Evolutionary conservation across 352 stramenopile genomes (phyloP).

Genomic region (Globisporangium cystogenes): DNA sequence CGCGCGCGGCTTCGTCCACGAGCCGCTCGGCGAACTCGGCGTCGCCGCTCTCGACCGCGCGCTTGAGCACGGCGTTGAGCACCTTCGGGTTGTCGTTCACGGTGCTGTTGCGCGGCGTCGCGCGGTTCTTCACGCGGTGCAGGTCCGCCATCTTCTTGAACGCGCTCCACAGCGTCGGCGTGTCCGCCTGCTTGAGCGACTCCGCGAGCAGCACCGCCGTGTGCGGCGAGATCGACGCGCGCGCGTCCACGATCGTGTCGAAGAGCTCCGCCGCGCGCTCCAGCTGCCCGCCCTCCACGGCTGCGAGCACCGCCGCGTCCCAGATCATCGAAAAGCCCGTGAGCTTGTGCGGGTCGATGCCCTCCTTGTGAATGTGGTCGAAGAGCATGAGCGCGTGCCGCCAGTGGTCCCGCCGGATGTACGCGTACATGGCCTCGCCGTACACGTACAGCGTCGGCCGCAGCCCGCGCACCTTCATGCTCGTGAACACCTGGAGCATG

Average conservation of each 20-base stretch:
- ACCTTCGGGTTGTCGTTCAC: constrained; percentile 23
- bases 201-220: constrained; percentile 43
- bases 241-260: constrained; percentile 31
- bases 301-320: constrained; percentile 57
- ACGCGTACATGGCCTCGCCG: constrained; percentile 61
- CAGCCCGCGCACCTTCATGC: constrained; percentile 68
- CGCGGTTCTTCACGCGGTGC: constrained; percentile 27
- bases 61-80: constrained; percentile 58
- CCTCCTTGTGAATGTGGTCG: constrained; percentile 55
- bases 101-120: constrained; percentile 8
- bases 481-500: constrained; percentile 62
- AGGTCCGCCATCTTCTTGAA: constrained; percentile 44
- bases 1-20: constrained; percentile 27
- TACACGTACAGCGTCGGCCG: constrained; percentile 67
- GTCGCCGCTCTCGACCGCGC: constrained; percentile 48
- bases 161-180: constrained; percentile 46
- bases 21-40: constrained; percentile 45
- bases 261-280: constrained; percentile 42
- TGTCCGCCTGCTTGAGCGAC: constrained; percentile 31
- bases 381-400: constrained; percentile 68
- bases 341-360: constrained; percentile 29
- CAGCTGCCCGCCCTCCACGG: constrained; percentile 33
- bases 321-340: constrained; percentile 46
- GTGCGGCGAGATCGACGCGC: constrained; percentile 34
- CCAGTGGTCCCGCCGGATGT: constrained; percentile 59